These are phyloP conservation scores for Senna siamea DNA, from an alignment of 306 rosid genomes.

Conservation along the genomic window DNA sequence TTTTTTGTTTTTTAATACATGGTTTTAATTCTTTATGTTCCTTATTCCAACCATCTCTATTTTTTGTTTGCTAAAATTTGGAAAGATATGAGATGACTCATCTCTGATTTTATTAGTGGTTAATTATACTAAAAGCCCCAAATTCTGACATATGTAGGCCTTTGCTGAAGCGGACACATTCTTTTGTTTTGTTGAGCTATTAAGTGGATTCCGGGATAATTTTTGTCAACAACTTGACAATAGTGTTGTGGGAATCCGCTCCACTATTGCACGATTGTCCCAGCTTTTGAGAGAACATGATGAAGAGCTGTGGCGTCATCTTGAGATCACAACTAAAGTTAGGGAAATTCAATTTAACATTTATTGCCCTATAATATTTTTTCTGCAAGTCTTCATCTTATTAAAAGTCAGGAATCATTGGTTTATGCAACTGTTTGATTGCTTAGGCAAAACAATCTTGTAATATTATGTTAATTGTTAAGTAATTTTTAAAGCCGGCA, in stretches of 20 bases:
- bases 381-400: background rate
- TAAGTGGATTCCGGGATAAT: slow-evolving; percentile 96
- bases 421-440: slow-evolving; percentile 1
- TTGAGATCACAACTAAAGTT: slow-evolving; percentile 95
- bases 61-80: slow-evolving; percentile 5
- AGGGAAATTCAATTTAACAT: slow-evolving; percentile 34
- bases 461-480: background rate
- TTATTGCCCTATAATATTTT: background rate
- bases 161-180: slow-evolving; percentile 95
- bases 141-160: slow-evolving; percentile 63
- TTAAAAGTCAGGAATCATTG: slow-evolving; percentile 28
- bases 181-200: slow-evolving; percentile 96
- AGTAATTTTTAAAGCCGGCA: background rate
- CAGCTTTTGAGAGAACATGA: slow-evolving; percentile 94
- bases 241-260: slow-evolving; percentile 96
- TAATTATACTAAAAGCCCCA: slow-evolving; percentile 43
- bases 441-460: background rate
- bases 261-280: slow-evolving; percentile 88
- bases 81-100: background rate
- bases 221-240: slow-evolving; percentile 98
- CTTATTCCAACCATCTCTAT: background rate
- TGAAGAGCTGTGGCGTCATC: slow-evolving; percentile 99
- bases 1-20: background rate
- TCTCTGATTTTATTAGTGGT: slow-evolving; percentile 17
- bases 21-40: background rate